Evolutionary conservation across 1,139 yeast genomes (phyloP).

Genomic region (Blastobotrys proliferans): DNA sequence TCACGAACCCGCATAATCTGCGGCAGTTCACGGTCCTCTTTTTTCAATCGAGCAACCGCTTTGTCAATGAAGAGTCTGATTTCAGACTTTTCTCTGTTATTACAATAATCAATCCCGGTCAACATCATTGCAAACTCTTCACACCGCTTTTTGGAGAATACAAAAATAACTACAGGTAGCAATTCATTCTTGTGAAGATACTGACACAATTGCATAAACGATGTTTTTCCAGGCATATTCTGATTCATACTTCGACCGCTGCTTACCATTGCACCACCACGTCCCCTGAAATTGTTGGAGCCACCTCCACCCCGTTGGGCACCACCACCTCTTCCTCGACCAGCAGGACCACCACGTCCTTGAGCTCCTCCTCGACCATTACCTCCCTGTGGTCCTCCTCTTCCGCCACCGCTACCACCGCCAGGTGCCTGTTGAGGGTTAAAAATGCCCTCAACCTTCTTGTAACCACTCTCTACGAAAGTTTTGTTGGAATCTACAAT

Average conservation of each 20-base stretch:
- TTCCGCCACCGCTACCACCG: slow-evolving; percentile 30
- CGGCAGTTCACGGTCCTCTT: slow-evolving; percentile 90
- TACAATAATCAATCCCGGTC: slow-evolving; percentile 72
- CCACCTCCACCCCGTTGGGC: slow-evolving; percentile 18
- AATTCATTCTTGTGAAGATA: slow-evolving; percentile 60
- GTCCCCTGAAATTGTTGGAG: slow-evolving; percentile 5
- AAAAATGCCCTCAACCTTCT: slow-evolving; percentile 53
- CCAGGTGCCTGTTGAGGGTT: slow-evolving; percentile 26
- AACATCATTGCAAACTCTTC: slow-evolving; percentile 87
- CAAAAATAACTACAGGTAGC: slow-evolving; percentile 88
- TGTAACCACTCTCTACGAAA: slow-evolving; percentile 63
- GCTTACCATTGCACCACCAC: slow-evolving; percentile 33
- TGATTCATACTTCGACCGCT: slow-evolving; percentile 40
- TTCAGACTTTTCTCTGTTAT: slow-evolving; percentile 79
- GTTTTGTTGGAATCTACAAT: slow-evolving; percentile 70
- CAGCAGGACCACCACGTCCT: slow-evolving; percentile 30
- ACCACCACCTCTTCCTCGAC: slow-evolving; percentile 38
- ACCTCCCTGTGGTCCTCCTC: slow-evolving; percentile 31
- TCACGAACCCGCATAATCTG: slow-evolving; percentile 82
- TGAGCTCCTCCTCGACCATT: slow-evolving; percentile 27
- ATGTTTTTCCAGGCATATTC: slow-evolving; percentile 65
- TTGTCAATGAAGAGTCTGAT: slow-evolving; percentile 89
- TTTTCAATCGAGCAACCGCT: slow-evolving; percentile 80
- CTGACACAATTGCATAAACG: slow-evolving; percentile 54
- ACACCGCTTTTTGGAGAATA: slow-evolving; percentile 87